Evolutionary conservation across 306 rosid species (phyloP).

Genomic region (Sicyos baderoa): DNA sequence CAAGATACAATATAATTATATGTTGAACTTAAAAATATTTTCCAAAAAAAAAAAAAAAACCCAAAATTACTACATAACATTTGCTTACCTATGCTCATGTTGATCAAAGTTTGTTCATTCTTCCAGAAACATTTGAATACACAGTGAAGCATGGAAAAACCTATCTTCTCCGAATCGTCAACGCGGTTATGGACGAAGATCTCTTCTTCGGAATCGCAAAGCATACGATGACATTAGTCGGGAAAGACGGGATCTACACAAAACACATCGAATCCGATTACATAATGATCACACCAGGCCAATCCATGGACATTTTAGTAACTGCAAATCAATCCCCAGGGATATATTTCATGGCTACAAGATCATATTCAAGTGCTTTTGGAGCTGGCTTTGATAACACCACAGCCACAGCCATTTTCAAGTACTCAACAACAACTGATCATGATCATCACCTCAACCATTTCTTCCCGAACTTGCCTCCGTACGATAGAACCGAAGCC

Average conservation of each 20-base stretch:
- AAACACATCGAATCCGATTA: slow-evolving; percentile 12
- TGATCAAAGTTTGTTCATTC: not conserved
- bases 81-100: no score
- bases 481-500: slow-evolving; percentile 6
- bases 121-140: slow-evolving; percentile 1
- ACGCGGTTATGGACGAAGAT: slow-evolving; percentile 23
- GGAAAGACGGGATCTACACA: slow-evolving; percentile 19
- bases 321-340: slow-evolving; percentile 18
- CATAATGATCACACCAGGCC: slow-evolving; percentile 23
- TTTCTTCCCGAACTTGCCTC: slow-evolving; percentile 4
- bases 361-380: slow-evolving; percentile 10
- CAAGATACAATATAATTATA: no score
- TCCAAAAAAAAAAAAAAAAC: no score
- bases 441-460: not conserved
- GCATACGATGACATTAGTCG: slow-evolving; percentile 22
- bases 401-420: slow-evolving; percentile 23
- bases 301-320: slow-evolving; percentile 24
- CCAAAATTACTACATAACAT: no score
- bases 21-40: no score
- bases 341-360: slow-evolving; percentile 20
- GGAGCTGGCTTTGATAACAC: slow-evolving; percentile 19
- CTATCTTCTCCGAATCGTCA: slow-evolving; percentile 26
- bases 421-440: not conserved
- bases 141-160: slow-evolving; percentile 22
- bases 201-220: slow-evolving; percentile 22